phyloP scores from a whole-genome alignment of 2,329 filamentous ascomycete species.

The Aurifilum marmelostoma region DNA sequence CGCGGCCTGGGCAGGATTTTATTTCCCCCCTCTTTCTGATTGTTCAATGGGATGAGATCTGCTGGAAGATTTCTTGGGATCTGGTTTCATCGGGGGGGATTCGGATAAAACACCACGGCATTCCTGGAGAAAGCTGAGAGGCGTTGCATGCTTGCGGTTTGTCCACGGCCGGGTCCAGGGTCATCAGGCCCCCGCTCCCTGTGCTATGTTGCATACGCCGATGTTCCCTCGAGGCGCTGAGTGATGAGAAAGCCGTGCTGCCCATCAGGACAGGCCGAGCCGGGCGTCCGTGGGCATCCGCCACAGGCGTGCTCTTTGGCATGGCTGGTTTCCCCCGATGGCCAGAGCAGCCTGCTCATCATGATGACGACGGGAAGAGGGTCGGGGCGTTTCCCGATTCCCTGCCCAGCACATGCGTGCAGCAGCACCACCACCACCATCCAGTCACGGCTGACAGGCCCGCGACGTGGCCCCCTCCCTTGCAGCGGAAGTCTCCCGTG shows the following conservation, averaged over 20 bases:
- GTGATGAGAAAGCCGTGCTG: neutral
- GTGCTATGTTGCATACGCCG: neutral
- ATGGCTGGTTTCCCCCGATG: neutral
- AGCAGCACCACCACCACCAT: neutral
- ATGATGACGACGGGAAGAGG: neutral
- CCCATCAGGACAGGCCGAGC: neutral
- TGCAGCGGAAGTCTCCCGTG: neutral
- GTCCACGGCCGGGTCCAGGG: too few relatives aligned
- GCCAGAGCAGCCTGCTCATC: neutral
- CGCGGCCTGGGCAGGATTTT: neutral
- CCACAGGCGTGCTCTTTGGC: neutral
- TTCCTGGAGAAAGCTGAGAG: too few relatives aligned
- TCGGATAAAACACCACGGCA: too few relatives aligned
- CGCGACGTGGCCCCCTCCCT: neutral
- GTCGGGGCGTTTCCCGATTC: neutral
- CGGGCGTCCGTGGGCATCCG: neutral
- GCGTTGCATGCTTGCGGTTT: too few relatives aligned
- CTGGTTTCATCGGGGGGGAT: too few relatives aligned
- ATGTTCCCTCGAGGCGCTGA: neutral
- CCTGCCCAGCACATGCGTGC: neutral
- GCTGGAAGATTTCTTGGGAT: neutral
- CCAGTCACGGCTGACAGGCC: slow-evolving; percentile 1
- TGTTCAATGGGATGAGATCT: neutral
- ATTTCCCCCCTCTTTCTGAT: neutral
- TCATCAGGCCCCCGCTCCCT: neutral